Evolutionary conservation across 2,329 filamentous ascomycete species (phyloP), one percentile per base, ranked within the genome.

Genomic region (Emmonsiellopsis sp.): DNA sequence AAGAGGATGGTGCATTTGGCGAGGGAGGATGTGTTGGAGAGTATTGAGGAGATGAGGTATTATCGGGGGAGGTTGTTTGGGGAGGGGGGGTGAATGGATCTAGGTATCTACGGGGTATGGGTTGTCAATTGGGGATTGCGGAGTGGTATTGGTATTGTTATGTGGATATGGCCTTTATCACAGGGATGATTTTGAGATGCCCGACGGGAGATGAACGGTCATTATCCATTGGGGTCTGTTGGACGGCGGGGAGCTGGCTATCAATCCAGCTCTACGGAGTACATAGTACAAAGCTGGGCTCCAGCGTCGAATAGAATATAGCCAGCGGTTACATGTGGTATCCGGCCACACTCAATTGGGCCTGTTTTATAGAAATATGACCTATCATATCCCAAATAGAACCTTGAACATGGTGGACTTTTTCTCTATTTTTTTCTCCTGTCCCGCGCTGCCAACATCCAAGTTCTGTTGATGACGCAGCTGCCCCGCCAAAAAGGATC

Each of bases 1-100:
- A 97, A 97, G 76, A 80, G 80, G 66, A 82, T 81, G 38, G 74
- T 84, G 50, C 93, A 98, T 73, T 82, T 92, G 70, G 93, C 93
- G 0, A 83, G 80, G 62, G 83, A 89, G 53, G 93, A 98, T 70
- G 95, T 98, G 54, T 70, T 96, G 56, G 93, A 98, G 75, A 97
- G 92, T 70, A 96, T 98, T 58, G 85, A 81, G 53, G 93, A 98
- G 75, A 92, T 92, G 52, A 82, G 76, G 63, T 96, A 87, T 67
- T 97, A 95, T 70, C 82, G 81, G 63, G 76, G 85, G 55, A 74
- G 73, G 15, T 79, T 95, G 53, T 94, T 94, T 67, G 64, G 59
- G 59, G 35, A 42, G 37, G 37, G 34, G 35, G 16, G 38, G 13
- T 49, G 46, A 49, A 13, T 38, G 15, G 6, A 8, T 30, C 35